Conservation (phyloP, 371 early-diverging fungal genomes). For the Mortierella sp. region DNA sequence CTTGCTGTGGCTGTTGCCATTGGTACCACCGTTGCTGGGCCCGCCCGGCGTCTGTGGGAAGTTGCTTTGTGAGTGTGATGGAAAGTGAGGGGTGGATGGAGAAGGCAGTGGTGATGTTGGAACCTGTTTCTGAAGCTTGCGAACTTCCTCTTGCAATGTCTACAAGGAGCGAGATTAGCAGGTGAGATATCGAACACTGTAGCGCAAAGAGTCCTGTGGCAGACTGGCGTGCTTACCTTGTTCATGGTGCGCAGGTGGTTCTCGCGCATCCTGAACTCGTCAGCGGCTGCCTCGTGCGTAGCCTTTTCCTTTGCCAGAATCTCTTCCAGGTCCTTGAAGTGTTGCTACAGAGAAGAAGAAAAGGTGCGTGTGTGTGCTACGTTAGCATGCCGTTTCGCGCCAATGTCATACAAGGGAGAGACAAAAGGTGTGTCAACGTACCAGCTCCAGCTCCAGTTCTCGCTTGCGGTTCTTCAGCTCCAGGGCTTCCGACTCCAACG, state of each 20-base stretch:
- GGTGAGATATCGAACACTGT: too few relatives aligned
- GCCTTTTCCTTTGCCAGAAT: conserved; percentile 23
- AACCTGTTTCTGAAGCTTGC: conserved; percentile 28
- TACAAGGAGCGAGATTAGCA: conserved; percentile 14
- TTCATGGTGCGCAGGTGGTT: conserved; percentile 73
- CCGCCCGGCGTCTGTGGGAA: conserved; percentile 17
- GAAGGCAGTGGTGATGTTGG: conserved; percentile 33
- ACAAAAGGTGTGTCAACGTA: conserved; percentile 6
- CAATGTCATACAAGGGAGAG: neutral
- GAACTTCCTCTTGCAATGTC: conserved; percentile 75
- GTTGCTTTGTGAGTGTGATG: conserved; percentile 16
- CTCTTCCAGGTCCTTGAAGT: conserved; percentile 33
- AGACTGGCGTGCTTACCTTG: conserved; percentile 57
- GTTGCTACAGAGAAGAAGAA: conserved; percentile 10
- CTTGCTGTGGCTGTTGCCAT: neutral
- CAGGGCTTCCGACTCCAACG: conserved; percentile 11
- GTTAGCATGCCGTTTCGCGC: neutral
- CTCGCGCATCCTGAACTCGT: conserved; percentile 70
- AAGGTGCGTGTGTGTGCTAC: neutral
- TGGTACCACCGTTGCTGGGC: neutral
- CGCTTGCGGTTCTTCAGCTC: conserved; percentile 10
- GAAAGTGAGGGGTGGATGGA: conserved; percentile 22
- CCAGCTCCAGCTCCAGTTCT: conserved; percentile 27
- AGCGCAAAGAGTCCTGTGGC: too few relatives aligned
- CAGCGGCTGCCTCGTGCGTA: conserved; percentile 55